Evolutionary conservation across 768 basidiomycete genomes (phyloP).

Genomic region (Hebeloma cylindrosporum): DNA sequence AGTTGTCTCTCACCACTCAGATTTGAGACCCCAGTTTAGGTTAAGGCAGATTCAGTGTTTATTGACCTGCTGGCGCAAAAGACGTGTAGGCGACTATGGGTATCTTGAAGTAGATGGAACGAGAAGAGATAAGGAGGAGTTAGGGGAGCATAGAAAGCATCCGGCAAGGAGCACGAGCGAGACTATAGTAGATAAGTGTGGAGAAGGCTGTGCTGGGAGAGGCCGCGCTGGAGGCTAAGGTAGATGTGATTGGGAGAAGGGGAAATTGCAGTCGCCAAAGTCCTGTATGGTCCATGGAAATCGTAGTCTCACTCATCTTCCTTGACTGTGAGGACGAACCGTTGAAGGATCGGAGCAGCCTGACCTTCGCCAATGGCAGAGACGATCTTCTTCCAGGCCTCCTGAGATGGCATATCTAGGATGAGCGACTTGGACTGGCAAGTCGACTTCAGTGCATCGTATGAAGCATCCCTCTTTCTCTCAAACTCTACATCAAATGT

Average conservation of each 20-base stretch:
- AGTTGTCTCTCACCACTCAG: too few relatives aligned
- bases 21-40: too few relatives aligned
- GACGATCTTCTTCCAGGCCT: slow-evolving; percentile 6
- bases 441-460: not conserved
- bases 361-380: slow-evolving; percentile 6
- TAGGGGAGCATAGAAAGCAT: not conserved
- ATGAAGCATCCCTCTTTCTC: too few relatives aligned
- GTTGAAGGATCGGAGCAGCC: slow-evolving; percentile 3
- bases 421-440: not conserved
- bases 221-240: slow-evolving; percentile 8
- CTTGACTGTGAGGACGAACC: slow-evolving; percentile 1
- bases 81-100: too few relatives aligned
- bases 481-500: too few relatives aligned
- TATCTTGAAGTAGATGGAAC: not conserved
- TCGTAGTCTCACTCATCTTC: not conserved
- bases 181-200: slow-evolving; percentile 5
- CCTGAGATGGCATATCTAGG: not conserved
- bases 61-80: too few relatives aligned
- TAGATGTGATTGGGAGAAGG: slow-evolving; percentile 1
- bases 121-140: not conserved
- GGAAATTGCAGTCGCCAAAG: slow-evolving; percentile 1
- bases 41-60: too few relatives aligned
- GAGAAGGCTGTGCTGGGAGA: not conserved
- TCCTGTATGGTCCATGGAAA: not conserved
- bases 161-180: not conserved